Percentiles rank a stretch among this genome's conserved stretches.
Conservation (phyloP, 345 rosid genomes). For the Dipteronia sinensis region DNA sequence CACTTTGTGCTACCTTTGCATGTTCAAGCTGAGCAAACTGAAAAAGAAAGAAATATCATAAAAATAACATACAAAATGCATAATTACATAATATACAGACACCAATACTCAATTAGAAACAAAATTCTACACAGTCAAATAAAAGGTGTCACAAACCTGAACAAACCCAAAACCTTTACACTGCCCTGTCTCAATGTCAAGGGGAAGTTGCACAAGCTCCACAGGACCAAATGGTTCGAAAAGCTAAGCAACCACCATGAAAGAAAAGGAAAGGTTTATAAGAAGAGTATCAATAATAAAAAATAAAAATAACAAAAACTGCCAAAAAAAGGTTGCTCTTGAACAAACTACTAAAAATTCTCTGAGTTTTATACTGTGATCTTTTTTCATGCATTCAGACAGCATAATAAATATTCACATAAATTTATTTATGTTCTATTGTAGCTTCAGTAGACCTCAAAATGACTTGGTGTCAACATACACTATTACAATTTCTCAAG, state of each 20-base stretch:
- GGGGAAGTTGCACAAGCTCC: conserved; percentile 94
- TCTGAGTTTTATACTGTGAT: neutral
- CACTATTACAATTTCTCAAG: neutral
- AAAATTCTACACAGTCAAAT: conserved; percentile 14
- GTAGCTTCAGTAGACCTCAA: neutral
- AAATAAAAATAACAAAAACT: neutral
- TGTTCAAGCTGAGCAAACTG: conserved; percentile 94
- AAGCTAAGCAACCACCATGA: conserved; percentile 44
- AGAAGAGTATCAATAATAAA: neutral
- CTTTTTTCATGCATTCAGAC: neutral
- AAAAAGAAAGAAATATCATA: conserved; percentile 2
- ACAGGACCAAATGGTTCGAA: conserved; percentile 95
- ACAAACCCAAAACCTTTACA: conserved; percentile 98
- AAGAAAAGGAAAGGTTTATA: neutral
- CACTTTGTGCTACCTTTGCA: conserved; percentile 85
- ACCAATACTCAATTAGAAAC: neutral
- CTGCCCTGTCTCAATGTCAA: conserved; percentile 87
- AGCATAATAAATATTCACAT: neutral
- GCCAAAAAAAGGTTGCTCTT: neutral
- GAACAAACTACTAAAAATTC: neutral
- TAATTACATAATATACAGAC: neutral
- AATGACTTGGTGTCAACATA: neutral
- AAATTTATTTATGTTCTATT: neutral
- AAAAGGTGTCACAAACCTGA: conserved; percentile 57
- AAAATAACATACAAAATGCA: conserved; percentile 3